Evolutionary conservation across 2,329 filamentous ascomycete genomes (phyloP).

Genomic region (Fusarium proliferatum): DNA sequence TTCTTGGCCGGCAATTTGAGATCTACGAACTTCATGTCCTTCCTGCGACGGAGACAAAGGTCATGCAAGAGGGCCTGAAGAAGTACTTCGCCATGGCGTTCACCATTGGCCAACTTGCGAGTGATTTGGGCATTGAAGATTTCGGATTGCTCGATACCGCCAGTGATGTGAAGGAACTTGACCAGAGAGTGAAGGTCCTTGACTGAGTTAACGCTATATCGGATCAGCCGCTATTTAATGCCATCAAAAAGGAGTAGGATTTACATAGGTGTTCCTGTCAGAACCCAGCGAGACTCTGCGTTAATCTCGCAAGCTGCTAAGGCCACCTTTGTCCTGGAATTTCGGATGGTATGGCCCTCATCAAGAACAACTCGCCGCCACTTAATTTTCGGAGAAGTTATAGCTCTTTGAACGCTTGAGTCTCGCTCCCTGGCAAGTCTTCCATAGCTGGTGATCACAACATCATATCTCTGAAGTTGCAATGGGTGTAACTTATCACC

Average conservation of each 20-base stretch:
- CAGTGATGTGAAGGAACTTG: slow-evolving; percentile 79
- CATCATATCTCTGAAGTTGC: slow-evolving; percentile 74
- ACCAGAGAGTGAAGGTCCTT: slow-evolving; percentile 84
- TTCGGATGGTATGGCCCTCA: slow-evolving; percentile 86
- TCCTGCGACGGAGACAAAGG: slow-evolving; percentile 82
- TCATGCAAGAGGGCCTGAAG: slow-evolving; percentile 83
- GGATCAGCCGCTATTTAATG: slow-evolving; percentile 41
- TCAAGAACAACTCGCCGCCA: slow-evolving; percentile 87
- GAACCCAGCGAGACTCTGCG: slow-evolving; percentile 80
- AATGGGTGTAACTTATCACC: slow-evolving; percentile 64
- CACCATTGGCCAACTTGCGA: slow-evolving; percentile 71
- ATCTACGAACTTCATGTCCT: slow-evolving; percentile 90
- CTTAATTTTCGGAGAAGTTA: slow-evolving; percentile 57
- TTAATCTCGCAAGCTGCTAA: slow-evolving; percentile 74
- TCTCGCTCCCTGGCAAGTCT: slow-evolving; percentile 76
- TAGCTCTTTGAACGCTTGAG: slow-evolving; percentile 52
- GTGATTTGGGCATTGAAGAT: slow-evolving; percentile 75
- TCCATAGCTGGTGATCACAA: slow-evolving; percentile 88
- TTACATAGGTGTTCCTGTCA: slow-evolving; percentile 83
- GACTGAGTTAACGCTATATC: slow-evolving; percentile 75
- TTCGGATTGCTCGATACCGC: slow-evolving; percentile 77
- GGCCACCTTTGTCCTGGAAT: slow-evolving; percentile 77
- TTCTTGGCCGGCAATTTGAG: slow-evolving; percentile 80
- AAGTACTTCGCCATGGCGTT: slow-evolving; percentile 68
- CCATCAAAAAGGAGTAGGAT: slow-evolving; percentile 33